Evolutionary conservation across 2,329 filamentous ascomycete species (phyloP).

Genomic region (Phialocephala subalpina): DNA sequence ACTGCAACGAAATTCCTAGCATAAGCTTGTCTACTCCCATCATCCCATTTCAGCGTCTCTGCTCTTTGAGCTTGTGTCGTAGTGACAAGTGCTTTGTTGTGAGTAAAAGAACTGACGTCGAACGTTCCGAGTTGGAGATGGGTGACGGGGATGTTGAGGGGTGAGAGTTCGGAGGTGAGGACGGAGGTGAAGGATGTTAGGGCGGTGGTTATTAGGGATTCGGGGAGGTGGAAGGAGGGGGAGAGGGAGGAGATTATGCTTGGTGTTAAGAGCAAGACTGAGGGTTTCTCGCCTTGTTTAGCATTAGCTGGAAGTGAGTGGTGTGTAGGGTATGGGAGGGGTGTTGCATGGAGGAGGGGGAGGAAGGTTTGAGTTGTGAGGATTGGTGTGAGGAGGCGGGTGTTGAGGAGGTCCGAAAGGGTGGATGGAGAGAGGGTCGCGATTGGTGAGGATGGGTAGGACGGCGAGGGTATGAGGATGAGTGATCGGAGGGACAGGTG

Average conservation of each 20-base stretch:
- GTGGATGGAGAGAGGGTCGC: conserved; percentile 84
- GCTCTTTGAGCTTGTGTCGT: conserved; percentile 53
- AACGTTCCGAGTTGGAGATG: conserved; percentile 93
- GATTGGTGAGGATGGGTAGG: conserved; percentile 84
- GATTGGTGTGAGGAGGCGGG: conserved; percentile 88
- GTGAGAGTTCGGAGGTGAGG: conserved; percentile 79
- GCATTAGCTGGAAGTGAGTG: conserved; percentile 44
- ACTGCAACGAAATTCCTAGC: conserved; percentile 68
- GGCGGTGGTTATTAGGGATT: conserved; percentile 85
- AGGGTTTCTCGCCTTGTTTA: conserved; percentile 61
- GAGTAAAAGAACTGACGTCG: conserved; percentile 75
- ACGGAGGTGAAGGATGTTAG: conserved; percentile 83
- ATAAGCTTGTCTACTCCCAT: conserved; percentile 66
- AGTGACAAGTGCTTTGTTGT: conserved; percentile 43
- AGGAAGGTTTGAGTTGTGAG: conserved; percentile 89
- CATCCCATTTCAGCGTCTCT: conserved; percentile 71
- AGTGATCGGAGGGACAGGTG: conserved; percentile 80
- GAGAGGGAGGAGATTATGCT: conserved; percentile 82
- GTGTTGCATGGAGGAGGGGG: conserved; percentile 72
- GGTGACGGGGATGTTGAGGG: conserved; percentile 79
- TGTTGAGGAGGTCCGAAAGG: conserved; percentile 92
- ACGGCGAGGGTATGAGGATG: conserved; percentile 81
- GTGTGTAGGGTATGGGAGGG: conserved; percentile 46
- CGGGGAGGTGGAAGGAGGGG: conserved; percentile 83
- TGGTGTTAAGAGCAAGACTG: conserved; percentile 80